A percentile compares a stretch with the other conserved stretches of the same genome.
Evolutionary conservation across 1,139 yeast species (phyloP).

Genomic region (Kodamaea fungicola): DNA sequence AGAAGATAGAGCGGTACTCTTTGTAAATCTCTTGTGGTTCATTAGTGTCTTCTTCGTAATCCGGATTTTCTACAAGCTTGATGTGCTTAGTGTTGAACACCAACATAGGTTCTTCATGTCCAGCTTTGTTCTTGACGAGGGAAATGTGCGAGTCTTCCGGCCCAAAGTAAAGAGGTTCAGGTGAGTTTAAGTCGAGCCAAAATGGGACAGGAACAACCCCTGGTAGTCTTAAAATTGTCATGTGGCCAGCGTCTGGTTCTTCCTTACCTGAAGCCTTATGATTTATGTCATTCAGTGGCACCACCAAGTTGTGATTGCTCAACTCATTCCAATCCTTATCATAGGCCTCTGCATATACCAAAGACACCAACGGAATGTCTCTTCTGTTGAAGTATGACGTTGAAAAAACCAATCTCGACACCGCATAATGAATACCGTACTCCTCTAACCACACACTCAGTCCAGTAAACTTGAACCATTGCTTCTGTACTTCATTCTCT

Average conservation of each 20-base stretch:
- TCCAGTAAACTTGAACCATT: slow-evolving; percentile 39
- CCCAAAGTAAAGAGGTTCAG: slow-evolving; percentile 26
- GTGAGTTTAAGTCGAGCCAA: slow-evolving; percentile 22
- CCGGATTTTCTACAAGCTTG: slow-evolving; percentile 7
- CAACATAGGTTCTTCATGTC: slow-evolving; percentile 35
- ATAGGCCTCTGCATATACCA: slow-evolving; percentile 44
- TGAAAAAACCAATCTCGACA: slow-evolving; percentile 32
- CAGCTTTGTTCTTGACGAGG: slow-evolving; percentile 25
- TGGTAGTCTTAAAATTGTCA: slow-evolving; percentile 23
- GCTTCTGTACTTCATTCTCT: slow-evolving; percentile 14
- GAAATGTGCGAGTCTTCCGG: slow-evolving; percentile 43
- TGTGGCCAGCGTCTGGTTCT: slow-evolving; percentile 2
- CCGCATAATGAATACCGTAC: slow-evolving; percentile 37
- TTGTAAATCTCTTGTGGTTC: slow-evolving; percentile 2
- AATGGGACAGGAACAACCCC: slow-evolving; percentile 30
- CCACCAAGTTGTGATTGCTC: slow-evolving; percentile 26
- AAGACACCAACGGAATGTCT: slow-evolving; percentile 31
- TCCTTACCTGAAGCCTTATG: background rate
- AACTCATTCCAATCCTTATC: slow-evolving; percentile 48
- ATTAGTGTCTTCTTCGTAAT: slow-evolving; percentile 3
- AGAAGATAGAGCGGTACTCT: slow-evolving; percentile 28
- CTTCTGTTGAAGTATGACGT: slow-evolving; percentile 22
- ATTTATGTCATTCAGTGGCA: slow-evolving; percentile 21
- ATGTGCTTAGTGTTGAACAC: slow-evolving; percentile 32
- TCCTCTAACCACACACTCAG: slow-evolving; percentile 40